Conservation (phyloP, 805 yeast genomes). For the Hanseniaspora taiwanica region DNA sequence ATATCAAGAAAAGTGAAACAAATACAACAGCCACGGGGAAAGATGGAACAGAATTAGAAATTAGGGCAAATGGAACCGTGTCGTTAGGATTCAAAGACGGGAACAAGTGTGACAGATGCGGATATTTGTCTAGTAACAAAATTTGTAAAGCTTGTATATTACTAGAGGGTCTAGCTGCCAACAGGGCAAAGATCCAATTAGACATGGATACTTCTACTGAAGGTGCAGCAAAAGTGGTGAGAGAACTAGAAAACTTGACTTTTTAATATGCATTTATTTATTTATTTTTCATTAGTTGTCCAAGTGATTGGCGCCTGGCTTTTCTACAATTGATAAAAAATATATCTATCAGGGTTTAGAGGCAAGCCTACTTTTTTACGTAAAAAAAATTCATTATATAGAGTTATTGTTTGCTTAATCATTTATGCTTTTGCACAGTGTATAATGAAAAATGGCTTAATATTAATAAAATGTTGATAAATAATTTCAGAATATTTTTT, state of each 20-base stretch:
- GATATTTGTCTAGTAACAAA: conserved; percentile 76
- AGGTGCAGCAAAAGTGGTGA: conserved; percentile 52
- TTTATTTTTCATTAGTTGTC: no score
- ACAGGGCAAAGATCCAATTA: conserved; percentile 50
- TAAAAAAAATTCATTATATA: no score
- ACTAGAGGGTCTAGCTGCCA: conserved; percentile 69
- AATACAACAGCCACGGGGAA: conserved; percentile 1
- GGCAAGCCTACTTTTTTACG: no score
- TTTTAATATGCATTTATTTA: conserved; percentile 29
- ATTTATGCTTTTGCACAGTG: no score
- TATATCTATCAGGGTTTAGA: no score
- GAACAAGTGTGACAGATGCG: conserved; percentile 76
- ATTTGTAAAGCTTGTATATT: conserved; percentile 90
- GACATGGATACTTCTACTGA: conserved; percentile 38
- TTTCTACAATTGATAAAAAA: no score
- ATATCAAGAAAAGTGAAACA: conserved; percentile 11
- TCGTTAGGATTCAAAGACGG: conserved; percentile 43
- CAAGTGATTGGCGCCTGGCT: no score
- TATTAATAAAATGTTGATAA: not conserved
- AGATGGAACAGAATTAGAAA: conserved; percentile 30
- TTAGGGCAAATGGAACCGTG: conserved; percentile 52
- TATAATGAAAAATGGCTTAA: no score
- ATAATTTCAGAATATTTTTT: not conserved
- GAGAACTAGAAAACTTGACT: conserved; percentile 48
- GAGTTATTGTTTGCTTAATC: no score